A percentile compares a stretch with the other conserved stretches of the same genome.
These are phyloP conservation scores for Colletotrichum abscissum DNA, from an alignment of 2,329 filamentous ascomycete genomes.

Conservation along the genomic window DNA sequence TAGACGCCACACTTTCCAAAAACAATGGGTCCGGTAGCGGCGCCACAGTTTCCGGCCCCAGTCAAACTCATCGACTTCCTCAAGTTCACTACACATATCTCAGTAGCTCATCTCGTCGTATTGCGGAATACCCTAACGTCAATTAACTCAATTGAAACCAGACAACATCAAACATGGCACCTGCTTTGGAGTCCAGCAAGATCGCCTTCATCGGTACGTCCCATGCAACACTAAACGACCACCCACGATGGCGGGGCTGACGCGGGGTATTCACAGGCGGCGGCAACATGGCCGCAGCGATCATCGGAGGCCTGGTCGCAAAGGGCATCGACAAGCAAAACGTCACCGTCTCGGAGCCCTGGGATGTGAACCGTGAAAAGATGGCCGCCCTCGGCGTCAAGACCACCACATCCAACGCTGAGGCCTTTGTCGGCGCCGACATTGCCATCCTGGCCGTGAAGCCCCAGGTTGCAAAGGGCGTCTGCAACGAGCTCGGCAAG, in stretches of 20 bases:
- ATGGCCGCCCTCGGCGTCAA: conserved; percentile 57
- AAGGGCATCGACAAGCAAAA: conserved; percentile 56
- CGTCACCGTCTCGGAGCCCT: conserved; percentile 62
- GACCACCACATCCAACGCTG: conserved; percentile 58
- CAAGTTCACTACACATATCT: background rate
- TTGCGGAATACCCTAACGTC: background rate
- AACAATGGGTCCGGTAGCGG: background rate
- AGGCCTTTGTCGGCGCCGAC: conserved; percentile 55
- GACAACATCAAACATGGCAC: background rate
- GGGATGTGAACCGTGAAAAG: conserved; percentile 64
- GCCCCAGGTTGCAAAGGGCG: conserved; percentile 60
- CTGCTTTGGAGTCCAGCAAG: conserved; percentile 9
- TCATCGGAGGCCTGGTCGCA: conserved; percentile 59
- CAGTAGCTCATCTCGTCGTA: background rate
- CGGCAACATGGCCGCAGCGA: conserved; percentile 65
- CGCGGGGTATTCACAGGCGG: conserved; percentile 47
- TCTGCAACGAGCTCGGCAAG: conserved; percentile 58
- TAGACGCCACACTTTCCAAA: background rate
- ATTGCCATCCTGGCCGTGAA: conserved; percentile 63
- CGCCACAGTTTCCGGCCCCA: conserved; percentile 4
- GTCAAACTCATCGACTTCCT: conserved; percentile 2
- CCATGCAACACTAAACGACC: background rate
- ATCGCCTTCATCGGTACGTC: conserved; percentile 11
- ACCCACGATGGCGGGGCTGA: background rate
- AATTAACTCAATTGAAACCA: background rate